Conservation (phyloP, 192 early-diverging fungal genomes). For the Haplosporangium gracile region DNA sequence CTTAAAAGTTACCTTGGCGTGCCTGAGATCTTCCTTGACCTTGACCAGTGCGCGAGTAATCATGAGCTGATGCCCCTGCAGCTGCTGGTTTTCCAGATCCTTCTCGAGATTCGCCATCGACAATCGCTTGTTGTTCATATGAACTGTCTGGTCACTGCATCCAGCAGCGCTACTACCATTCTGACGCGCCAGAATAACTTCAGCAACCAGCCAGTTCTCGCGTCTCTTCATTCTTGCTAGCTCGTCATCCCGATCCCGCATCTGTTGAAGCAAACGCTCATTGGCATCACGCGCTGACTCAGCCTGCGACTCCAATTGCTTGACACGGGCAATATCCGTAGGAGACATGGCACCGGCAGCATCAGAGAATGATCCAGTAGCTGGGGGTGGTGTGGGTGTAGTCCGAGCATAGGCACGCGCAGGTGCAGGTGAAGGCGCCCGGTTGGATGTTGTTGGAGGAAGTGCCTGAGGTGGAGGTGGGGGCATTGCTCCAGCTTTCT, state of each 20-base stretch:
- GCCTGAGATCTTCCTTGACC: conserved; percentile 62
- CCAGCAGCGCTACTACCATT: background rate
- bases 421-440: conserved; percentile 26
- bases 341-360: conserved; percentile 4
- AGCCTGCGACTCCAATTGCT: conserved; percentile 22
- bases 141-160: background rate
- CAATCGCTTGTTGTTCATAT: conserved; percentile 17
- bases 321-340: background rate
- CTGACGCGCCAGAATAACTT: conserved; percentile 40
- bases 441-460: conserved; percentile 10
- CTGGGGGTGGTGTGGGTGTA: background rate
- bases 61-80: conserved; percentile 59
- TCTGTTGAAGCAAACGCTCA: conserved; percentile 11
- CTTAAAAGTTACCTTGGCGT: conserved; percentile 37
- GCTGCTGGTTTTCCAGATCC: conserved; percentile 48
- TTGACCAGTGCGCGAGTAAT: conserved; percentile 59
- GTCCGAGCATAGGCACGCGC: background rate
- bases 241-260: conserved; percentile 40
- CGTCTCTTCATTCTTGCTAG: conserved; percentile 20
- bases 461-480: background rate
- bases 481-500: background rate
- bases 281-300: conserved; percentile 16
- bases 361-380: background rate
- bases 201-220: conserved; percentile 47
- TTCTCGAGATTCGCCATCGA: conserved; percentile 41